Evolutionary conservation across 176 grass and related monocot genomes (phyloP), one percentile per base, ranked within the genome.

Genomic region (Oryza nivara): DNA sequence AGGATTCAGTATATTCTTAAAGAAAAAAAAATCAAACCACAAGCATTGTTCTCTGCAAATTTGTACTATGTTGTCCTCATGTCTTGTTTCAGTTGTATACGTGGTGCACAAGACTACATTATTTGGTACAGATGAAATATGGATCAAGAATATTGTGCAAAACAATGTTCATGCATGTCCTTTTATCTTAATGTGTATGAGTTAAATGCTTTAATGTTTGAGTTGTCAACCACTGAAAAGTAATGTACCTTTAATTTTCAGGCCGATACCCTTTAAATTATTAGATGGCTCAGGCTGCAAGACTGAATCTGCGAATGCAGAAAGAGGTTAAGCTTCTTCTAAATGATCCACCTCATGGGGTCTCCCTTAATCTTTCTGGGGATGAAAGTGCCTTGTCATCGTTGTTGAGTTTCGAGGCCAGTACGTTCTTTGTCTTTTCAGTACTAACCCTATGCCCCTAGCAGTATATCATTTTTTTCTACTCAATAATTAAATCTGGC

Each of bases 311-410:
- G 74, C 86, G 91, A 74, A 89, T 98, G 91, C 95, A 95, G 82
- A 98, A 98, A 85, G 96, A 95, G 87, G 84, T 98, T 86, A 93
- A 95, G 44, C 83, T 88, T 78, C 85, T 95, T 38, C 61, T 82
- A 35, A 69, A 88, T 75, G 96, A 98, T 86, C 93, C 96, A 54
- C 91, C 91, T 84, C 91, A 78, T 74, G 96, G 96, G 72, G 87
- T 93, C n/a, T 95, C 92, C 72, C 86, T 98, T 80, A 88, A 87
- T 47, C 82, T 94, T 48, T 71, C 88, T 83, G 88, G 89, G 38
- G 88, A 88, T 54, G 87, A 78, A 56, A 88, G 79, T 58, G 45
- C 14, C 43, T 67, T 80, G 26, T 80, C 85, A 61, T 89, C 77
- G 20, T 85, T 93, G 70, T 87, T 83, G 15, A 90, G 65, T 83